Conservation (phyloP, 164 flowering plant species). For the Stephania cephalantha region DNA sequence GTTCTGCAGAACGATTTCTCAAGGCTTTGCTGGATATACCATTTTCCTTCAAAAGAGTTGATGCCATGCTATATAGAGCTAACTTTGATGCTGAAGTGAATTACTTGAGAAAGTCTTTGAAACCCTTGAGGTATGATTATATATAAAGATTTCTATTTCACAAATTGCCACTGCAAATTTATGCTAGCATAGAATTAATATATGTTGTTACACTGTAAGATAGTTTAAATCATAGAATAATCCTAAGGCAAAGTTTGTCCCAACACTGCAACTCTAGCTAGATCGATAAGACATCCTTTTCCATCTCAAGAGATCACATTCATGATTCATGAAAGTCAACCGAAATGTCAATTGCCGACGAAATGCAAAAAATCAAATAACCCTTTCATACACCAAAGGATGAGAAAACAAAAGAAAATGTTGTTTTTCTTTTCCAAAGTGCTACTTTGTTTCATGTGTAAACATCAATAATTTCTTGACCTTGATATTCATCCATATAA, state of each 20-base stretch:
- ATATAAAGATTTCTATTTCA: neutral
- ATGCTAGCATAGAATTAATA: neutral
- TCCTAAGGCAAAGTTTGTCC: no score
- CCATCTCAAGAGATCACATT: no score
- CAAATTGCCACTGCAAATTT: neutral
- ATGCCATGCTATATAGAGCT: conserved; percentile 91
- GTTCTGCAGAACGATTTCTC: conserved; percentile 92
- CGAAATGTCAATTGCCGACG: neutral
- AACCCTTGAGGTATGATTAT: conserved; percentile 72
- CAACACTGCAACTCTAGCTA: no score
- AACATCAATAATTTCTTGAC: neutral
- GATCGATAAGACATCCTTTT: no score
- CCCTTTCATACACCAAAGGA: neutral
- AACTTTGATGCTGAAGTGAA: conserved; percentile 85
- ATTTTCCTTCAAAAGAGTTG: conserved; percentile 91
- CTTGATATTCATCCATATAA: neutral
- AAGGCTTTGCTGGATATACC: conserved; percentile 82
- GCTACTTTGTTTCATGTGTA: neutral
- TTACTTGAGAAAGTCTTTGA: conserved; percentile 69
- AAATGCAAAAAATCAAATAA: no score
- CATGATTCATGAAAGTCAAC: no score
- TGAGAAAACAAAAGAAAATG: neutral
- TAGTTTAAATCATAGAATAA: neutral
- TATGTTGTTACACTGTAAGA: neutral
- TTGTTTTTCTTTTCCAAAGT: neutral